Base-by-base conservation (phyloP, 2,329 filamentous ascomycete species). In the Claviceps arundinis region DNA sequence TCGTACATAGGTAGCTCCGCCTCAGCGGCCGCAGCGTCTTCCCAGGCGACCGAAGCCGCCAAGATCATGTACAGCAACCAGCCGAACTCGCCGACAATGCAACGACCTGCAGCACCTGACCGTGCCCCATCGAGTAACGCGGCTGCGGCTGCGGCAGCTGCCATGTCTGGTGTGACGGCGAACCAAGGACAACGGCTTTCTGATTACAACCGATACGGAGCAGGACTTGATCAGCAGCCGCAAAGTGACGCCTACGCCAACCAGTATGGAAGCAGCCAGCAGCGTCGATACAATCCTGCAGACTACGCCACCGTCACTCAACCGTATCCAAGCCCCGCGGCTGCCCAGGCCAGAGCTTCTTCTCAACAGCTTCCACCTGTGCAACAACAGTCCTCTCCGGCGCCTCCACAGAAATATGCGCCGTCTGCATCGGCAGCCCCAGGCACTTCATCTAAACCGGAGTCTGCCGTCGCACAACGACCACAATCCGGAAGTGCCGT, bases 201-300 rank as follows among this genome's bases (percentile, higher is more conserved):
- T 9, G 69, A 69, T 50, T 69, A 67, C 47, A 60, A 61, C 43
- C 62, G 64, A 14, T 66, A 68, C 26, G 58, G 61, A 7, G 64
- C 66, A 30, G 64, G 67, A 26, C 64, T 64, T 26, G 63, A 67
- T 47, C 58, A 61, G 5, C 62, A 63, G 43, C 58, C 64, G 8
- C 64, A 66, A 30, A 65, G 66, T n/a, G 68, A 71, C 37, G 59
- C 61, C 3, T 70, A 69, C 54, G 60, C 57, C 40, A 61, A 64
- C 50, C 65, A 67, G 52, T 64, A 69, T 47, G 61, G 62, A 11
- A 58, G 62, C 11, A 57, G 43, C 9, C 57, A 50, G 24, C 50
- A 84, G 58, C 73, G 81, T 42, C 81, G 80, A 59, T 93, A 93
- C 65, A 87, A 93, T 64, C 87, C 87, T 30, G 81, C 80, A 24